These are phyloP conservation scores for Sequoia sempervirens DNA, from an alignment of 75 land plant species.

Conservation along the genomic window DNA sequence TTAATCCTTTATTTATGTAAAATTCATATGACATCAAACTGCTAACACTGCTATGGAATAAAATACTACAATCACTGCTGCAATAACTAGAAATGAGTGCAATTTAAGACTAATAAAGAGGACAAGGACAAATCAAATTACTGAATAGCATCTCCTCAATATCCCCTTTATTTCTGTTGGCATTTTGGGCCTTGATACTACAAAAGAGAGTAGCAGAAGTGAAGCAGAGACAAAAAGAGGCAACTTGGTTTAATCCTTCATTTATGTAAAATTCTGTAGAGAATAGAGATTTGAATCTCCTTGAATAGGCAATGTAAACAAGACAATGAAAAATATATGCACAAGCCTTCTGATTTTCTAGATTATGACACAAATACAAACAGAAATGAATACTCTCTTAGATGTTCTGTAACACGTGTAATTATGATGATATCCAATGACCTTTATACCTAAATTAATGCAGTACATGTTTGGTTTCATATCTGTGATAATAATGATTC, in stretches of 20 bases:
- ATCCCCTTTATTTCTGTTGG: too few relatives aligned
- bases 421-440: neutral
- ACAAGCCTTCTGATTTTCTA: too few relatives aligned
- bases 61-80: too few relatives aligned
- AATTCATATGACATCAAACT: too few relatives aligned
- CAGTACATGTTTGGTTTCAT: neutral
- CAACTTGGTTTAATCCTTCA: conserved; percentile 58
- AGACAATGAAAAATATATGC: too few relatives aligned
- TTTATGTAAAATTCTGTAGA: conserved; percentile 95
- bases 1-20: neutral
- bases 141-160: too few relatives aligned
- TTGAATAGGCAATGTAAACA: neutral
- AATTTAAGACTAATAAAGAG: too few relatives aligned
- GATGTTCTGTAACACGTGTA: too few relatives aligned
- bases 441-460: neutral
- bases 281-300: conserved; percentile 45
- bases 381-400: neutral
- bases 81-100: too few relatives aligned
- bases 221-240: conserved; percentile 20
- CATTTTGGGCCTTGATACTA: too few relatives aligned
- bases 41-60: neutral
- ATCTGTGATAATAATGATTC: neutral
- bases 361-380: neutral
- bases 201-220: too few relatives aligned
- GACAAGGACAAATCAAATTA: too few relatives aligned